These are phyloP conservation scores for Linum tenue DNA, from an alignment of 345 rosid genomes.

Conservation along the genomic window DNA sequence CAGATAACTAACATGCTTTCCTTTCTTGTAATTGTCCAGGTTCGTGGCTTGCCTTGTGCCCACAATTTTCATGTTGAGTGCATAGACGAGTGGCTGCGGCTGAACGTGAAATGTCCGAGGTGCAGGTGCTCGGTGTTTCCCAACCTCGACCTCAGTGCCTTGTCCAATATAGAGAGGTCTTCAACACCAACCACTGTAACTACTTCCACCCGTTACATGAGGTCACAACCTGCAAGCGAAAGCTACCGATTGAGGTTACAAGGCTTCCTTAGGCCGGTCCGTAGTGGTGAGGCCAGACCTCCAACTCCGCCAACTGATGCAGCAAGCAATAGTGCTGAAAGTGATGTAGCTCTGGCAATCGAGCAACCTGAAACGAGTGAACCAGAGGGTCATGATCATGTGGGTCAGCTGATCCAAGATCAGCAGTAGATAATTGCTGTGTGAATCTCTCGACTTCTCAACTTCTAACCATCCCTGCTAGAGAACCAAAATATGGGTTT, in stretches of 20 bases:
- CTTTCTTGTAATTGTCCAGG: conserved; percentile 36
- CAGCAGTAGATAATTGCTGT: background rate
- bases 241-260: conserved; percentile 71
- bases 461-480: background rate
- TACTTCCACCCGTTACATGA: conserved; percentile 35
- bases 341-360: background rate
- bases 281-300: conserved; percentile 32
- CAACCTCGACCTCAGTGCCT: conserved; percentile 88
- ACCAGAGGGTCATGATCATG: background rate
- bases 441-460: background rate
- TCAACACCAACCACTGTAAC: conserved; percentile 22
- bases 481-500: background rate
- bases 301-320: conserved; percentile 11
- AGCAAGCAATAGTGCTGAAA: conserved; percentile 27
- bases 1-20: background rate
- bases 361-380: conserved; percentile 3
- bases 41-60: conserved; percentile 97
- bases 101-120: conserved; percentile 94
- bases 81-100: conserved; percentile 89
- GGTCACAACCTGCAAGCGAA: conserved; percentile 64
- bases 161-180: conserved; percentile 60
- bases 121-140: conserved; percentile 96
- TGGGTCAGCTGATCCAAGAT: conserved; percentile 1
- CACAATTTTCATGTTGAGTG: conserved; percentile 98
- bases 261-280: conserved; percentile 48